These are phyloP conservation scores for Plasmodium ovale DNA, from an alignment of 169 alveolate species.

Conservation along the genomic window DNA sequence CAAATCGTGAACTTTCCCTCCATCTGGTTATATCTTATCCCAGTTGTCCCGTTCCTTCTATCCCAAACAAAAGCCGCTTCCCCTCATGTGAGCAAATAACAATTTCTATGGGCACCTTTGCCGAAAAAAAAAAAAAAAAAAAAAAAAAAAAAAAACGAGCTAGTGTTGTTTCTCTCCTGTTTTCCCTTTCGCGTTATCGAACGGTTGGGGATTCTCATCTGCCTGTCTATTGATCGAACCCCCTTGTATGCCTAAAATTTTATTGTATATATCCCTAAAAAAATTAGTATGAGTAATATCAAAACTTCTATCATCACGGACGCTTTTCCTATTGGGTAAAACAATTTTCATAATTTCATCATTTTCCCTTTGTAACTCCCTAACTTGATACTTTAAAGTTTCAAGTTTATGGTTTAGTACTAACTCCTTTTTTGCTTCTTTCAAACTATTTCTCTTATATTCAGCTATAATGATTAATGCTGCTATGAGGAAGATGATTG, in stretches of 20 bases:
- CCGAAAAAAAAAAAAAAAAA: no score
- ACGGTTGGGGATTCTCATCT: no score
- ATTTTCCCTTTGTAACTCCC: conserved; percentile 65
- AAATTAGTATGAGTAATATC: conserved; percentile 45
- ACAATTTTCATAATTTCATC: conserved; percentile 82
- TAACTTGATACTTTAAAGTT: conserved; percentile 77
- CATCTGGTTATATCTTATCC: no score
- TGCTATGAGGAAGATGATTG: conserved; percentile 81
- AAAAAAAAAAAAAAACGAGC: no score
- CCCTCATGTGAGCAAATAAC: no score
- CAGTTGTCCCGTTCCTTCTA: no score
- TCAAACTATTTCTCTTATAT: conserved; percentile 81
- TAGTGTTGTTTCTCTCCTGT: no score
- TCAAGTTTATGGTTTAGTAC: conserved; percentile 76
- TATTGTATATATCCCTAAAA: conserved; percentile 50
- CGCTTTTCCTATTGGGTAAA: conserved; percentile 65
- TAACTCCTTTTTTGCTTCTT: conserved; percentile 84
- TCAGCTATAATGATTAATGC: conserved; percentile 83
- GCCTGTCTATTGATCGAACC: no score
- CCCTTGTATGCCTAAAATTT: conserved; percentile 15
- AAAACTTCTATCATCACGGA: conserved; percentile 58
- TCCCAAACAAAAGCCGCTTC: no score
- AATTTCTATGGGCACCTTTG: no score
- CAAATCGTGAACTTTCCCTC: no score
- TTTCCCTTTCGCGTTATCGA: no score